Percentiles rank a stretch among this genome's conserved stretches.
These are phyloP conservation scores for Fusarium temperatum DNA, from an alignment of 2,329 filamentous ascomycete species.

Conservation along the genomic window DNA sequence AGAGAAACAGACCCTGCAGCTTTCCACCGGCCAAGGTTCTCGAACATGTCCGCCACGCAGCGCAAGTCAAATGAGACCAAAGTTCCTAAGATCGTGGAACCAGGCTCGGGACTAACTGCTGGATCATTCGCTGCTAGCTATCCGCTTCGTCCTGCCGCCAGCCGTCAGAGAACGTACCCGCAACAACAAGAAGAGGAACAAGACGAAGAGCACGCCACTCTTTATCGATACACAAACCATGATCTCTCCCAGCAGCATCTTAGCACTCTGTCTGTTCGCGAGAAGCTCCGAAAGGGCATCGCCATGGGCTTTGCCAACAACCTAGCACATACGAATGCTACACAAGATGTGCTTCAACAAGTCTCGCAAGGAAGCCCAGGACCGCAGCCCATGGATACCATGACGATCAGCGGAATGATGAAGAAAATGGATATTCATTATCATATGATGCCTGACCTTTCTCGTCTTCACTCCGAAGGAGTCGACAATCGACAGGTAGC, in stretches of 20 bases:
- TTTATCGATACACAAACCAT: background rate
- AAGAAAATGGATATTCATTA: background rate
- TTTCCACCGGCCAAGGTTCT: background rate
- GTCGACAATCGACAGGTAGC: background rate
- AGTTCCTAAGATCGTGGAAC: background rate
- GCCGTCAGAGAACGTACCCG: background rate
- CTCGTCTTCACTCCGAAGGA: background rate
- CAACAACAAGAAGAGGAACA: background rate
- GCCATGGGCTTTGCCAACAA: slow-evolving; percentile 25
- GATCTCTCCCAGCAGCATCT: slow-evolving; percentile 25
- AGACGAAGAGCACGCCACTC: background rate
- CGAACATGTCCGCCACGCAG: background rate
- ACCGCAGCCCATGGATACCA: background rate
- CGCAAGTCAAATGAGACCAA: background rate
- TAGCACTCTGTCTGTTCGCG: slow-evolving; percentile 14
- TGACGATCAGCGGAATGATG: slow-evolving; percentile 17
- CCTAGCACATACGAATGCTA: background rate
- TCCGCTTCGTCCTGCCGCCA: background rate
- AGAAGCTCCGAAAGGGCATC: slow-evolving; percentile 35
- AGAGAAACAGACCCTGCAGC: slow-evolving; percentile 8
- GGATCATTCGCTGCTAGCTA: too few relatives aligned
- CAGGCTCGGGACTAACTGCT: too few relatives aligned
- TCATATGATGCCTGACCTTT: slow-evolving; percentile 9
- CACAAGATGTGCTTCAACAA: background rate
- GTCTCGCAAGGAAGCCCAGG: background rate